These are phyloP conservation scores for Aspergillus tamarii DNA, from an alignment of 2,329 filamentous ascomycete species.

Conservation along the genomic window DNA sequence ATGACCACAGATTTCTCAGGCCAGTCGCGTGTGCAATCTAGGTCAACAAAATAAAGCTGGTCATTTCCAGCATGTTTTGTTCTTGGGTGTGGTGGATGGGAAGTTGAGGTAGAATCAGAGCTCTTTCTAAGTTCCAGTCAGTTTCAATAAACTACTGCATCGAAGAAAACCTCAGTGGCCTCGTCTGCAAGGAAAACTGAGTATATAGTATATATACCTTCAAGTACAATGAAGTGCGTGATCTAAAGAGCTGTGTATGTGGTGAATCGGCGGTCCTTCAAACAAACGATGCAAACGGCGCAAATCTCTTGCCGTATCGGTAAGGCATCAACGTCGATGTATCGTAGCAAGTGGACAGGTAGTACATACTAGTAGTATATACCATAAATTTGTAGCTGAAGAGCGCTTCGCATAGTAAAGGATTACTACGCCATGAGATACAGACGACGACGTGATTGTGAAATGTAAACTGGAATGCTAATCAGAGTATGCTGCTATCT, in stretches of 20 bases:
- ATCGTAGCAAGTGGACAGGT: background rate
- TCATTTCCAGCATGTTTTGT: background rate
- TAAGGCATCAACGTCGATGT: background rate
- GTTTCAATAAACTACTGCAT: background rate
- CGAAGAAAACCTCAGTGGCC: background rate
- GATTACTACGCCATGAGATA: background rate
- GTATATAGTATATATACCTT: background rate
- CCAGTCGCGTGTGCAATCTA: background rate
- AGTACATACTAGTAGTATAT: background rate
- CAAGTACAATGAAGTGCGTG: background rate
- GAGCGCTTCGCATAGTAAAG: background rate
- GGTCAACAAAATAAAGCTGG: background rate
- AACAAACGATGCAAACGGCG: conserved; percentile 7
- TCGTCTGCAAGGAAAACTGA: background rate
- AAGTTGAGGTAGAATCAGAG: too few species aligned
- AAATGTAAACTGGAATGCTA: background rate
- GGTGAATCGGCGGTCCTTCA: background rate
- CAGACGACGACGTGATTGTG: background rate
- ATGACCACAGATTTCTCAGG: background rate
- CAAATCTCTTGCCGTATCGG: background rate
- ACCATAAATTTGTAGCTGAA: background rate
- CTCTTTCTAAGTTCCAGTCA: background rate
- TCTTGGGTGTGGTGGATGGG: background rate
- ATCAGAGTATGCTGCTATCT: background rate
- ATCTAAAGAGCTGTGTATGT: background rate